Percentiles rank a stretch among this genome's conserved stretches.
These are phyloP conservation scores for Colletotrichum echinochloae DNA, from an alignment of 2,329 filamentous ascomycete species.

Conservation along the genomic window DNA sequence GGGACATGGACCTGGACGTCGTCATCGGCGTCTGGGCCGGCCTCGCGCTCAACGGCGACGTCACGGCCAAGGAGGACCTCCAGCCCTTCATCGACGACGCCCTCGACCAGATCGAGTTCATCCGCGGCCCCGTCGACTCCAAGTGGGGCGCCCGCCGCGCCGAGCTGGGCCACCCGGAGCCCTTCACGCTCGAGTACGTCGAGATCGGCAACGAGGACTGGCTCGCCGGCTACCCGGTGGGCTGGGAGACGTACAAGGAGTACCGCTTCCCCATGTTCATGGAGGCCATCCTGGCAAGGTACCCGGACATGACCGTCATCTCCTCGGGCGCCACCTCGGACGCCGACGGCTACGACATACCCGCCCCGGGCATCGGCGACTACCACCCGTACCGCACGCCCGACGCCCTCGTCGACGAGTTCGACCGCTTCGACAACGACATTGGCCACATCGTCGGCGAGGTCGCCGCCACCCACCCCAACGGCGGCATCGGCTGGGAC, in stretches of 20 bases:
- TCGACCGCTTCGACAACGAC: conserved; percentile 65
- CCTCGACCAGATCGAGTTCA: conserved; percentile 73
- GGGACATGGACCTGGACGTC: conserved; percentile 69
- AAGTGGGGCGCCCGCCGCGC: conserved; percentile 70
- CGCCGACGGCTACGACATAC: conserved; percentile 57
- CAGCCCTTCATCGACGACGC: conserved; percentile 69
- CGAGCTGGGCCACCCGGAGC: conserved; percentile 69
- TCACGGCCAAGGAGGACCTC: conserved; percentile 64
- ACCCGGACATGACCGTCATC: conserved; percentile 69
- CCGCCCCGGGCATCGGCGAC: conserved; percentile 58
- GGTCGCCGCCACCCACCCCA: conserved; percentile 63
- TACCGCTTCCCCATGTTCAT: conserved; percentile 71
- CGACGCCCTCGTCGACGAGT: conserved; percentile 61
- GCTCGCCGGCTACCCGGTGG: conserved; percentile 61
- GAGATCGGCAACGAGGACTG: conserved; percentile 78
- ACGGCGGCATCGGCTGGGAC: conserved; percentile 62
- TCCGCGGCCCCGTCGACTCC: conserved; percentile 64
- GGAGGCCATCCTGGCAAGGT: conserved; percentile 66
- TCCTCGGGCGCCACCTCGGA: conserved; percentile 61
- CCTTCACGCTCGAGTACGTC: conserved; percentile 70
- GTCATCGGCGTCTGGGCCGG: conserved; percentile 71
- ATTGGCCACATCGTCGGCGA: conserved; percentile 59
- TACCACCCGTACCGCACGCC: conserved; percentile 66
- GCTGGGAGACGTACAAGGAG: conserved; percentile 62
- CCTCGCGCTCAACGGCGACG: conserved; percentile 64